Evolutionary conservation across 352 stramenopile genomes (phyloP), one percentile per base, ranked within the genome.

Genomic region (Globisporangium orthogonon): DNA sequence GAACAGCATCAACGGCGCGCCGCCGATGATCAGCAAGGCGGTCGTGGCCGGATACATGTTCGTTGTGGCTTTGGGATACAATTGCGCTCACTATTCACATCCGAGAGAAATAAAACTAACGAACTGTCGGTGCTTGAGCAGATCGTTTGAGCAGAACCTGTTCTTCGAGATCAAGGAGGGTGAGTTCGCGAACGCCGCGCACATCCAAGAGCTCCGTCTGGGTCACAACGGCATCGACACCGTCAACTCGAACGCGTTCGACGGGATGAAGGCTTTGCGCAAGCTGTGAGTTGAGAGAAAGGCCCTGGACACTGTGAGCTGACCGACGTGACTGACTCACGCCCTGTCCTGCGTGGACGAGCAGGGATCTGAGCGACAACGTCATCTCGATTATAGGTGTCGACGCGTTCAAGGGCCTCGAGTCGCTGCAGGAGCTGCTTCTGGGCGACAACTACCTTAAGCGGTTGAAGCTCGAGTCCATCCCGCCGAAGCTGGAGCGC

Each of bases 351-450:
- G 28, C 13, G 15, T 23, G 5, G 0, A 29, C 33, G 33, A 37
- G 33, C 33, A 86, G 78, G 30, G 77, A 87, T 60, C 62, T 89
- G 54, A 82, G 74, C 44, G 76, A 89, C 66, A 89, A 89, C 43
- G 71, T 87, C 23, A 84, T 89, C 44, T 89, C 78, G 1, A 57
- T 85, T 15, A 69, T 89, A n/a, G 67, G 74, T 2, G 39, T 60
- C 40, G 57, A 83, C 35, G 74, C 78, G 2, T 86, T 89, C 45
- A 61, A 66, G 18, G 72, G 70, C 0, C 59, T 89, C 14, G 61
- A 76, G 18, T 68, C 59, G 17, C 60, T 89, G 2, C 53, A 73
- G 41, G 57, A 76, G 31, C 61, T 89, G 0, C 62, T 67, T 1
- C 58, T 89, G 17, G 69, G 66, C 41, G 41, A 57, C 23, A 89